Percentiles rank a stretch among this genome's conserved stretches.
phyloP scores from a whole-genome alignment of 2,329 filamentous ascomycete genomes.

The Colletotrichum nymphaeae region DNA sequence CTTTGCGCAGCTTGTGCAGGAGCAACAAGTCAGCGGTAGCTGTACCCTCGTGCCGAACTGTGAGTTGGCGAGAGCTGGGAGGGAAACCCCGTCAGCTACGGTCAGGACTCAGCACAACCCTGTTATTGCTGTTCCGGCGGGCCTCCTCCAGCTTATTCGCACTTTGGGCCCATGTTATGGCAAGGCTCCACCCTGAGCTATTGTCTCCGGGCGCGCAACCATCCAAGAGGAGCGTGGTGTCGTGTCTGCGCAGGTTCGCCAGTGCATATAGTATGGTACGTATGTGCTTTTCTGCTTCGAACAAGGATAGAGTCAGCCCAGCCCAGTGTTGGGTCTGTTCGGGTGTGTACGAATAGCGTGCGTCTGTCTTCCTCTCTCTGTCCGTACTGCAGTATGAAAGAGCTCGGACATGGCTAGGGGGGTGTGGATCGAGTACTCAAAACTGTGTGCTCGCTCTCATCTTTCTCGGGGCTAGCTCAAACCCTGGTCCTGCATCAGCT shows the following conservation, averaged over 20 bases:
- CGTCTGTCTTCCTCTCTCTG: background rate
- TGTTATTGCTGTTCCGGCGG: conserved; percentile 8
- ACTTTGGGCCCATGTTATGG: conserved; percentile 20
- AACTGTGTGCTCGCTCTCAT: background rate
- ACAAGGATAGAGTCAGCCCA: background rate
- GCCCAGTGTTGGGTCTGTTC: conserved; percentile 3
- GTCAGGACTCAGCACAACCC: conserved; percentile 22
- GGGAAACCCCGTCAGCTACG: conserved; percentile 8
- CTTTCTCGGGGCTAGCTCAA: conserved; percentile 16
- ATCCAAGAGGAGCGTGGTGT: conserved; percentile 4
- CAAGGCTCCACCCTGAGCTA: conserved; percentile 20
- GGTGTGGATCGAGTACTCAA: background rate
- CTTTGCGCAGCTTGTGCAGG: background rate
- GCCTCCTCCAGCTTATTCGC: conserved; percentile 21
- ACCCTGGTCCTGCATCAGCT: conserved; percentile 18
- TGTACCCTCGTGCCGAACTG: background rate
- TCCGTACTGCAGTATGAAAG: background rate
- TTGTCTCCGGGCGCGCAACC: conserved; percentile 10
- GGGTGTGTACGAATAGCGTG: background rate
- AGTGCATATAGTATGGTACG: background rate
- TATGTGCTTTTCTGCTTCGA: background rate
- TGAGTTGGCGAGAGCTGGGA: background rate
- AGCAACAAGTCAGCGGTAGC: background rate
- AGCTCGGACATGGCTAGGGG: conserved; percentile 4
- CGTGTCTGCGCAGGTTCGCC: conserved; percentile 1